phyloP scores from a whole-genome alignment of 2,329 filamentous ascomycete species.

The Pseudogymnoascus sp. region DNA sequence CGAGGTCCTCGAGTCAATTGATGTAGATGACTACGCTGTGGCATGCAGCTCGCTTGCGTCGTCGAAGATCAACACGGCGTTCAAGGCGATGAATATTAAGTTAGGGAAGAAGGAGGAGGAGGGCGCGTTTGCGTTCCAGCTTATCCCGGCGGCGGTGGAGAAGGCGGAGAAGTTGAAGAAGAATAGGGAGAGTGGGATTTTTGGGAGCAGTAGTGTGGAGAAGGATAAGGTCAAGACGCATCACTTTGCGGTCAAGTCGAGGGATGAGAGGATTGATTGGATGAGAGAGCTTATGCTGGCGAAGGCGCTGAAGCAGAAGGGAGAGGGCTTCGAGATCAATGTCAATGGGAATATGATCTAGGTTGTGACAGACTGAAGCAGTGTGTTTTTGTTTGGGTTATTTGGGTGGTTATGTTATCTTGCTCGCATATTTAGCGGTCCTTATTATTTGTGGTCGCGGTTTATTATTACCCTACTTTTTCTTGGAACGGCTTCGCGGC shows the following conservation, averaged over 20 bases:
- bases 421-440: slow-evolving; percentile 3
- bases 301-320: slow-evolving; percentile 77
- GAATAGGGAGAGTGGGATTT: slow-evolving; percentile 26
- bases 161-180: slow-evolving; percentile 41
- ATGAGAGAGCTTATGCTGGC: slow-evolving; percentile 90
- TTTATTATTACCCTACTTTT: neutral
- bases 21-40: slow-evolving; percentile 83
- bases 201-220: slow-evolving; percentile 27
- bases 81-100: slow-evolving; percentile 66
- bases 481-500: neutral
- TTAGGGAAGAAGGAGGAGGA: slow-evolving; percentile 47
- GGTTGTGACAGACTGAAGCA: slow-evolving; percentile 7
- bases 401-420: neutral
- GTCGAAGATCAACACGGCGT: slow-evolving; percentile 77
- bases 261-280: slow-evolving; percentile 94
- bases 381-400: neutral
- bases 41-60: slow-evolving; percentile 71
- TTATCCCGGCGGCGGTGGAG: slow-evolving; percentile 51
- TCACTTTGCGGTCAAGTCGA: slow-evolving; percentile 80
- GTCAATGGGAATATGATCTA: slow-evolving; percentile 73
- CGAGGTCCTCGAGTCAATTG: slow-evolving; percentile 64
- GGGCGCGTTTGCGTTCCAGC: slow-evolving; percentile 74
- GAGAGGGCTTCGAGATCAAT: slow-evolving; percentile 71
- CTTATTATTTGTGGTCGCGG: neutral
- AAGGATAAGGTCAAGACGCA: slow-evolving; percentile 73